Base-by-base conservation (phyloP, 805 yeast species). In the Kazachstania kunashirensis region DNA sequence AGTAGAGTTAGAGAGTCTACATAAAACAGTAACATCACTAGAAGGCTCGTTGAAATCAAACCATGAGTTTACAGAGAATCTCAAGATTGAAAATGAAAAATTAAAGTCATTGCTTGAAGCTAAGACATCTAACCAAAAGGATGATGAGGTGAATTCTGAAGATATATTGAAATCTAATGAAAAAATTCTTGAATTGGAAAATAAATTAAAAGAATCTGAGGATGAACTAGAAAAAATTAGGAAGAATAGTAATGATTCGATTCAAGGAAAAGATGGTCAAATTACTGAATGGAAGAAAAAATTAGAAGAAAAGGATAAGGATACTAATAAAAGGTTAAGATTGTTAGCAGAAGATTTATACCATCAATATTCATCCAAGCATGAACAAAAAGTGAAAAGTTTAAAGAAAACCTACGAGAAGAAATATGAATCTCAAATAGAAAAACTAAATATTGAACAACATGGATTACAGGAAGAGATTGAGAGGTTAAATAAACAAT, bases 311-410 rank as follows among this genome's bases (percentile, higher is more conserved):
- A 65, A 67, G 20, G 78, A 76, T 38, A 55, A 56, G 19, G 73
- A 70, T 14, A 62, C 74, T 3, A 77, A 75, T 42, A 65, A 65
- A 39, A 70, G 73, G 48, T 58, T 79, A 26, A 75, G 76, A 43
- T 71, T 74, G 43, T 59, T 82, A 32, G 83, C 88, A 0, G 78
- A 75, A 41, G 84, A 78, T 46, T 62, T 83, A 9, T 82, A 82
- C 49, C 66, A 72, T 26, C 86, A 79, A 52, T 83, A 83, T 50
- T 73, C 84, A 2, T 75, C 79, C 34, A 83, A 84, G 52, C 94
- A 84, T 50, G 84, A 78, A 43, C 71, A 73, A 36, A 83, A 83
- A 55, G 80, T 83, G 7, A 67, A 68, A 11, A 70, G 74, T 23
- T 61, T 78, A 49, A 79, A 74, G 52, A 68, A 70, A 39, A 76